Percentiles rank a stretch among this genome's conserved stretches.
These are phyloP conservation scores for Monosporascus sp. DNA, from an alignment of 2,329 filamentous ascomycete genomes.

Conservation along the genomic window DNA sequence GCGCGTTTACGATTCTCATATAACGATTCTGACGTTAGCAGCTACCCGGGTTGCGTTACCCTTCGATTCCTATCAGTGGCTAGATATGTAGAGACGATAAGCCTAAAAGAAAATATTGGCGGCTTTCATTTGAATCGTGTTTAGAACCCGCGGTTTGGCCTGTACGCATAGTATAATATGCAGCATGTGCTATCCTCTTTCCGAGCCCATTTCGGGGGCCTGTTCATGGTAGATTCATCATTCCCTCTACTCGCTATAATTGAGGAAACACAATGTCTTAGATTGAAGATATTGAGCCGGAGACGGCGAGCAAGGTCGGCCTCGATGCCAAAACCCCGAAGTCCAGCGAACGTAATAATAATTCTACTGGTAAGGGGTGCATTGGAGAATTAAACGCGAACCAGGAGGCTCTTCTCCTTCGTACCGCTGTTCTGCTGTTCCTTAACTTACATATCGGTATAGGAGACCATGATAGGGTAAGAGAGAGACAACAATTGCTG, in stretches of 20 bases:
- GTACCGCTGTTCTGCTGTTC: constrained; percentile 8
- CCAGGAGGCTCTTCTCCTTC: constrained; percentile 6
- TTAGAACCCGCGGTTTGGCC: not conserved
- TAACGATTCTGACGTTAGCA: too few species aligned
- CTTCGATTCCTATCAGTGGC: not conserved
- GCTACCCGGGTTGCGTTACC: too few species aligned
- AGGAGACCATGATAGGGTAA: not conserved
- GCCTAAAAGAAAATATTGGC: not conserved
- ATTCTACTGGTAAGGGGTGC: not conserved
- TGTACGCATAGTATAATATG: not conserved
- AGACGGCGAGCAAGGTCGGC: not conserved
- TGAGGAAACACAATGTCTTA: not conserved
- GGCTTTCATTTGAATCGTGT: not conserved
- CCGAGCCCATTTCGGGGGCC: not conserved
- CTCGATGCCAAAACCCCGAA: not conserved
- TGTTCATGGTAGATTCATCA: not conserved
- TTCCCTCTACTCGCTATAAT: not conserved
- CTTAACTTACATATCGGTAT: constrained; percentile 2
- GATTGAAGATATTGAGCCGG: not conserved
- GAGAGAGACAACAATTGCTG: not conserved
- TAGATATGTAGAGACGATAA: not conserved
- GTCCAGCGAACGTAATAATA: not conserved
- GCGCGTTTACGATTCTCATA: not conserved
- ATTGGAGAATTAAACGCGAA: constrained; percentile 8
- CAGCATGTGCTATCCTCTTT: not conserved